phyloP scores from a whole-genome alignment of 2,329 filamentous ascomycete genomes.

The Davidsoniella australis region DNA sequence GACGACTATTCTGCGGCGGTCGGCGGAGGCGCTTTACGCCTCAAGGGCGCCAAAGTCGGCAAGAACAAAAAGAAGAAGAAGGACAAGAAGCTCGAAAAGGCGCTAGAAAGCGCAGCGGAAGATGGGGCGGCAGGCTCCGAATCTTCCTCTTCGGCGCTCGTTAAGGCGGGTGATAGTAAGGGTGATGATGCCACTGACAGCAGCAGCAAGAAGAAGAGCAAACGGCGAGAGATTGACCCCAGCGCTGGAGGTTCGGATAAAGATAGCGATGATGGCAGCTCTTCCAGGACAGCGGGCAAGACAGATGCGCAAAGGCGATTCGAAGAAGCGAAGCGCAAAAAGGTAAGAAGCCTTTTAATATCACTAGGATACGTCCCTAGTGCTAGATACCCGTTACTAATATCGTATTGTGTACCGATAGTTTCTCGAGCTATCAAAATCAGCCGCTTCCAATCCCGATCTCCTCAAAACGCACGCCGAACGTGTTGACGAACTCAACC shows the following conservation, averaged over 20 bases:
- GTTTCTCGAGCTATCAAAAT: conserved; percentile 64
- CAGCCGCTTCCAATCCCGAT: conserved; percentile 42
- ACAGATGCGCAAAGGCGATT: conserved; percentile 71
- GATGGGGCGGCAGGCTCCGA: not conserved
- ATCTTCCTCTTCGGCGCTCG: no score
- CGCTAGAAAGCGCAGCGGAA: conserved; percentile 14
- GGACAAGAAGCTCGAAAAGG: conserved; percentile 32
- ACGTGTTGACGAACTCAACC: conserved; percentile 86
- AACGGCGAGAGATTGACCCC: not conserved
- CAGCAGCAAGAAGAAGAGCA: not conserved
- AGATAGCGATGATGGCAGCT: conserved; percentile 13
- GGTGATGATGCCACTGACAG: not conserved
- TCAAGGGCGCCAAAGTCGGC: conserved; percentile 58
- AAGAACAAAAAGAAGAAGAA: conserved; percentile 52
- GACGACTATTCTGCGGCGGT: conserved; percentile 55
- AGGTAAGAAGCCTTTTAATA: conserved; percentile 35
- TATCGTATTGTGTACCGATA: conserved; percentile 20
- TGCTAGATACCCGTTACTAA: no score
- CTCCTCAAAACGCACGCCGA: conserved; percentile 94
- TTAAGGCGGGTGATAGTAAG: no score
- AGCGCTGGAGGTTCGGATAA: not conserved
- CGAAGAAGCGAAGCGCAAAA: conserved; percentile 65
- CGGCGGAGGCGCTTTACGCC: conserved; percentile 59
- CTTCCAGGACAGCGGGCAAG: conserved; percentile 31
- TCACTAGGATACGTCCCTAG: not conserved